Conservation (phyloP, 306 rosid species). For the Castanea mollissima region DNA sequence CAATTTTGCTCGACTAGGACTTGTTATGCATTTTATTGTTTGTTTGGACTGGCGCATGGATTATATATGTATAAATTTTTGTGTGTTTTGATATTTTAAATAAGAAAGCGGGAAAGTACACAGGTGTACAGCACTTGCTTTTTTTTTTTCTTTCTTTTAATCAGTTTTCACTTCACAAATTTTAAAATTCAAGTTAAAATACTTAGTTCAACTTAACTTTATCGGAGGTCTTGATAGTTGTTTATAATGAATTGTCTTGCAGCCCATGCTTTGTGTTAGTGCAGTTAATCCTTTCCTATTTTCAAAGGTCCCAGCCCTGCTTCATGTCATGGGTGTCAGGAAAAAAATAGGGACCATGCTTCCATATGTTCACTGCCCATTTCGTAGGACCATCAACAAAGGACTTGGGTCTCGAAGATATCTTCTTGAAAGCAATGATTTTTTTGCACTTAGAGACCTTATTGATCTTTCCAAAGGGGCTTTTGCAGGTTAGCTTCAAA, state of each 20-base stretch:
- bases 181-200: slow-evolving; percentile 5
- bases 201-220: neutral
- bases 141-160: neutral
- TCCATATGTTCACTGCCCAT: slow-evolving; percentile 88
- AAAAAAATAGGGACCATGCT: slow-evolving; percentile 78
- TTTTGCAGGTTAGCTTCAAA: slow-evolving; percentile 75
- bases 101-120: neutral
- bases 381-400: slow-evolving; percentile 69
- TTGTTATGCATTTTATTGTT: neutral
- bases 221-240: neutral
- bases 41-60: neutral
- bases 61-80: neutral
- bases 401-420: slow-evolving; percentile 88
- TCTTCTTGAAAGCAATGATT: slow-evolving; percentile 92
- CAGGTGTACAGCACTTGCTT: neutral
- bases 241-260: slow-evolving; percentile 48
- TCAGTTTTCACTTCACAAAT: neutral
- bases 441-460: slow-evolving; percentile 93
- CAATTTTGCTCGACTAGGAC: neutral
- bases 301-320: slow-evolving; percentile 91
- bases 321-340: slow-evolving; percentile 75
- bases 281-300: slow-evolving; percentile 97
- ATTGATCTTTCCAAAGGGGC: slow-evolving; percentile 98
- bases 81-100: neutral
- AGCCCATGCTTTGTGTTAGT: slow-evolving; percentile 99